Base-by-base conservation (phyloP, 257 asterid genomes). In the Ligustrum vulgare region DNA sequence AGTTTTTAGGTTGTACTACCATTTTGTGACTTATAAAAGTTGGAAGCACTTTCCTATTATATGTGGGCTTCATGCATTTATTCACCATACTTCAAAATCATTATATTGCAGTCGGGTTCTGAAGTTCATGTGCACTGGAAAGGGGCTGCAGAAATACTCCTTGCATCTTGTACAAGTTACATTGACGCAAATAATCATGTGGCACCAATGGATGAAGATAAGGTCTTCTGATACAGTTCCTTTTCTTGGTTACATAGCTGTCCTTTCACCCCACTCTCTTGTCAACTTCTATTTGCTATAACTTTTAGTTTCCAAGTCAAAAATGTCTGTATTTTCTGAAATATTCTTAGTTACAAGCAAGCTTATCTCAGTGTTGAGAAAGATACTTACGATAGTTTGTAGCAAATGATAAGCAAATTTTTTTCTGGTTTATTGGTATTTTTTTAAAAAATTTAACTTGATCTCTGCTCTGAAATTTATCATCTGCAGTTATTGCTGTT, bases 81-180 rank as follows among this genome's bases (percentile, higher is more conserved):
- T 60, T 80, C 39, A 65, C 41, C 43, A 69, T 76, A 32, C 54
- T 25, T 39, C 32, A 31, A 23, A 60, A 72, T 72, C 16, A 36
- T 39, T 60, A 34, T 67, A 70, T 67, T 75, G 83, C 96, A 94
- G 97, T 84, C 86, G 9, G 79, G 87, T 82, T 84, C 90, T 62
- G 93, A 88, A 76, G 84, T 90, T 74, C 92, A 75, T 79, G 79
- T 93, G 64, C 98, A 93, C 62, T 93, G 97, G 97, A 93, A 93
- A 86, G 98, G 97, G 80, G 98, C 98, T 75, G 96, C 98, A 39
- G 98, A 91, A 78, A 91, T 93, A 20, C 91, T 93, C 45, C 91
- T 93, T 37, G 88, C 87, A 83, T 93, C 80, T 64, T 93, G 98
- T 81, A 71, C 90, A 58, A 75, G 87, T 75, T 93, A 85, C 79